Evolutionary conservation across 2,329 filamentous ascomycete species (phyloP).

Genomic region (Dothideomycetes sp.): DNA sequence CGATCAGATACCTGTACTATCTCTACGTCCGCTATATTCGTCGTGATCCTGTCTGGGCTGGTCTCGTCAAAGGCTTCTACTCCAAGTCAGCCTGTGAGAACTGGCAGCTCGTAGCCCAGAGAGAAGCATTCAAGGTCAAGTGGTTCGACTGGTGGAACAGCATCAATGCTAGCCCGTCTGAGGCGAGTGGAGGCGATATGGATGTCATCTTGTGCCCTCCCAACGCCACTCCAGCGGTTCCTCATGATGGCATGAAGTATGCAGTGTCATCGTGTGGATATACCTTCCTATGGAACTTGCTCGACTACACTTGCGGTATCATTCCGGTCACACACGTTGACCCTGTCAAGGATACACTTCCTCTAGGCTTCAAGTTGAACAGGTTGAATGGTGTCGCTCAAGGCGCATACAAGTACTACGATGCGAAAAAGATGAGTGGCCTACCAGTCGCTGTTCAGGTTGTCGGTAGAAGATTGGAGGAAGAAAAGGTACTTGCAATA

Average conservation of each 20-base stretch:
- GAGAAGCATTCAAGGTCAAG: conserved; percentile 64
- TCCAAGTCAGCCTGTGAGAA: conserved; percentile 66
- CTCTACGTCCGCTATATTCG: conserved; percentile 79
- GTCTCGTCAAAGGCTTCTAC: conserved; percentile 61
- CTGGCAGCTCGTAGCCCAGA: conserved; percentile 67
- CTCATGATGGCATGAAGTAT: conserved; percentile 76
- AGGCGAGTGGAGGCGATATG: conserved; percentile 28
- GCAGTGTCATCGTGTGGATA: conserved; percentile 82
- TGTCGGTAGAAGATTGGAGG: conserved; percentile 66
- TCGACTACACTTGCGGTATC: conserved; percentile 78
- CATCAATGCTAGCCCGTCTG: conserved; percentile 5
- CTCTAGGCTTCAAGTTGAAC: conserved; percentile 47
- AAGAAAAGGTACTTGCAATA: conserved; percentile 74
- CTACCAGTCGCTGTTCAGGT: conserved; percentile 80
- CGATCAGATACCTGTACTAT: conserved; percentile 76
- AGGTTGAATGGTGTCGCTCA: conserved; percentile 68
- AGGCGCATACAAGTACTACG: conserved; percentile 79
- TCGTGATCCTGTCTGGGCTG: conserved; percentile 66
- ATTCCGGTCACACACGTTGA: conserved; percentile 82
- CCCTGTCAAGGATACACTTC: conserved; percentile 53
- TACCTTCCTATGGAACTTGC: conserved; percentile 84
- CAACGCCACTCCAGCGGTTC: conserved; percentile 81
- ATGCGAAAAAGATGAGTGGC: conserved; percentile 73
- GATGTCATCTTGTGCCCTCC: conserved; percentile 77
- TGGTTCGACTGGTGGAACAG: conserved; percentile 84